A percentile compares a stretch with the other conserved stretches of the same genome.
phyloP scores from a whole-genome alignment of 768 basidiomycete genomes.

The Podaxis sp. region DNA sequence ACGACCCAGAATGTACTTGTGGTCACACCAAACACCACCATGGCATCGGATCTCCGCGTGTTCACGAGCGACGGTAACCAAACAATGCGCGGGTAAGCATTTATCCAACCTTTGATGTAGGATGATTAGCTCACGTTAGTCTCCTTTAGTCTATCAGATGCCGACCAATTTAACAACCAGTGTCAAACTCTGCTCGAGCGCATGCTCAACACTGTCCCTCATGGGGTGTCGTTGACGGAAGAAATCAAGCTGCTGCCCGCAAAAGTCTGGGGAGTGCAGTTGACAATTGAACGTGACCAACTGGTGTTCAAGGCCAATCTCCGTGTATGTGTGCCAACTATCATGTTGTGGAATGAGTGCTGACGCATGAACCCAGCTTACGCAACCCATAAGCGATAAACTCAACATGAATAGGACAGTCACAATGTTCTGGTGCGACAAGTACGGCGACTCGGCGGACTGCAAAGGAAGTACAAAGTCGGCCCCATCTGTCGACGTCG shows the following conservation, averaged over 20 bases:
- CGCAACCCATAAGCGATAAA: conserved; percentile 30
- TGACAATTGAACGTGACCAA: conserved; percentile 34
- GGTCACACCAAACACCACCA: conserved; percentile 29
- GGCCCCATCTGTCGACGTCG: conserved; percentile 27
- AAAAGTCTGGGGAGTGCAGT: conserved; percentile 37
- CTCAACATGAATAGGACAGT: conserved; percentile 37
- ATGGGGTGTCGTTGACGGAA: conserved; percentile 41
- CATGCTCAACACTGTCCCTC: conserved; percentile 51
- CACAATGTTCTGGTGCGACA: conserved; percentile 42
- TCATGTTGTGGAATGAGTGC: neutral
- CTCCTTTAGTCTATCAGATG: conserved; percentile 27
- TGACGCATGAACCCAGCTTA: conserved; percentile 23
- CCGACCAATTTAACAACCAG: conserved; percentile 32
- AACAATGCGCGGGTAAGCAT: conserved; percentile 29
- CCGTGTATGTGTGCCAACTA: conserved; percentile 28
- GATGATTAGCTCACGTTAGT: neutral
- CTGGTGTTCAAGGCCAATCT: conserved; percentile 39
- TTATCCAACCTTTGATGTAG: neutral
- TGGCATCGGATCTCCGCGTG: conserved; percentile 34
- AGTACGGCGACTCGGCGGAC: conserved; percentile 31
- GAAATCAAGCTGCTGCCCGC: conserved; percentile 40
- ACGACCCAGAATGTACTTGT: conserved; percentile 35
- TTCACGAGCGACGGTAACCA: conserved; percentile 33
- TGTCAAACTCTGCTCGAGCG: conserved; percentile 39
- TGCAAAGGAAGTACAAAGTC: conserved; percentile 33